Evolutionary conservation across 805 yeast genomes (phyloP).

Genomic region (Candida alai): DNA sequence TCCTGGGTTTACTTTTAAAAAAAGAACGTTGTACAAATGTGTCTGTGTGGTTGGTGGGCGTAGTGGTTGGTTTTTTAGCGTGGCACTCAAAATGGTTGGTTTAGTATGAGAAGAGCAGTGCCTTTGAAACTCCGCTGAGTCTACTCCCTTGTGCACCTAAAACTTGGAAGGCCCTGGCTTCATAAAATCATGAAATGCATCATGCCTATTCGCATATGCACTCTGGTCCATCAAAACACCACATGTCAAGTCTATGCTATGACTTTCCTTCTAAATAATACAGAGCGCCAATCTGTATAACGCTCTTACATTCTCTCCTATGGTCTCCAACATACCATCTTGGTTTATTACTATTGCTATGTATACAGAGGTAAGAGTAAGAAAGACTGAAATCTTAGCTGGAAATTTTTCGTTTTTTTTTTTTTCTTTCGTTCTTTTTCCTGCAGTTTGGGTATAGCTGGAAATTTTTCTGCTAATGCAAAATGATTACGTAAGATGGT

Average conservation of each 20-base stretch:
- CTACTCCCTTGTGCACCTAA: too few species aligned
- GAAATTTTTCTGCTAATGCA: not conserved
- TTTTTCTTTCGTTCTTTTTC: conserved; percentile 3
- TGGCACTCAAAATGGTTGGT: too few species aligned
- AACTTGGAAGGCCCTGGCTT: too few species aligned
- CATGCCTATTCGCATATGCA: too few species aligned
- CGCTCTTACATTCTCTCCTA: not conserved
- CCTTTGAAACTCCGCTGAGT: too few species aligned
- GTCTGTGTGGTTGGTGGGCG: too few species aligned
- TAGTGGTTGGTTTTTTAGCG: too few species aligned
- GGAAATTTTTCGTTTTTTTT: not conserved
- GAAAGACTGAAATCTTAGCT: not conserved
- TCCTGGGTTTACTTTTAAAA: not conserved
- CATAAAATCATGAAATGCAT: too few species aligned
- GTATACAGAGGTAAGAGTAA: conserved; percentile 7
- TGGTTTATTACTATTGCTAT: conserved; percentile 25
- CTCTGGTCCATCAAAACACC: too few species aligned
- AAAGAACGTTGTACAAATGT: not conserved
- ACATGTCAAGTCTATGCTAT: too few species aligned
- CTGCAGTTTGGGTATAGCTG: not conserved
- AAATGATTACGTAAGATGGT: not conserved
- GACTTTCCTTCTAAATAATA: too few species aligned
- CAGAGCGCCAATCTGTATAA: not conserved
- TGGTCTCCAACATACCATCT: conserved; percentile 33
- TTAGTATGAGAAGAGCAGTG: too few species aligned